Percentiles rank a stretch among this genome's conserved stretches.
Evolutionary conservation across 2,329 filamentous ascomycete species (phyloP).

Genomic region (Xylariaceae sp.): DNA sequence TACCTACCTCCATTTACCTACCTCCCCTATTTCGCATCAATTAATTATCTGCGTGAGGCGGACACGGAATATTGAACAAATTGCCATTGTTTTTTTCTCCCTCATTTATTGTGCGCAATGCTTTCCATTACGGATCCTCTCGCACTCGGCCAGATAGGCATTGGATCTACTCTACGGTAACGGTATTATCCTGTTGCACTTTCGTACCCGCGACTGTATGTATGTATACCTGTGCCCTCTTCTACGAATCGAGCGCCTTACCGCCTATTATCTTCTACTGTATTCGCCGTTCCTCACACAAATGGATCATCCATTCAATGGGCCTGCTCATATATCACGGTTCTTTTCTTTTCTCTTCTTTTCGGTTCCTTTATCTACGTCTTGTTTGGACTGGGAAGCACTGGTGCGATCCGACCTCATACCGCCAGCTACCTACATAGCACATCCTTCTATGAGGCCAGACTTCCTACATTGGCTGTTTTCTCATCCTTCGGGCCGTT

Average conservation of each 20-base stretch:
- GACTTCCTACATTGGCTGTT: neutral
- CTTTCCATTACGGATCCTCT: no score
- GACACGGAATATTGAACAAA: no score
- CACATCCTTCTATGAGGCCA: neutral
- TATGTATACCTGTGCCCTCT: no score
- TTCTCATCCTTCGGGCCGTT: neutral
- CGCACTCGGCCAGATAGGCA: no score
- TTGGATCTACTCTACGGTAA: no score
- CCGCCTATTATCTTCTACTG: neutral
- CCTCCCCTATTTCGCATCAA: no score
- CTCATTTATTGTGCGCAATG: no score
- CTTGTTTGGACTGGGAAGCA: constrained; percentile 7
- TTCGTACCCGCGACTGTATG: no score
- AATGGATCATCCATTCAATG: neutral
- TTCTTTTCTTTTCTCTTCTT: neutral
- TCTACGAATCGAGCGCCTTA: no score
- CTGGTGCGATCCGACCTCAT: neutral
- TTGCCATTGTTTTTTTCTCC: no score
- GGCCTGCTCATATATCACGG: neutral
- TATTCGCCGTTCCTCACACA: neutral
- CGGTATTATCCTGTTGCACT: no score
- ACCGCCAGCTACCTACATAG: neutral
- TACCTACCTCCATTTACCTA: no score
- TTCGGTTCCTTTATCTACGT: neutral
- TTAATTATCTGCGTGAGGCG: neutral